Evolutionary conservation across 768 basidiomycete genomes (phyloP).

Genomic region (Suillus ampliporus): DNA sequence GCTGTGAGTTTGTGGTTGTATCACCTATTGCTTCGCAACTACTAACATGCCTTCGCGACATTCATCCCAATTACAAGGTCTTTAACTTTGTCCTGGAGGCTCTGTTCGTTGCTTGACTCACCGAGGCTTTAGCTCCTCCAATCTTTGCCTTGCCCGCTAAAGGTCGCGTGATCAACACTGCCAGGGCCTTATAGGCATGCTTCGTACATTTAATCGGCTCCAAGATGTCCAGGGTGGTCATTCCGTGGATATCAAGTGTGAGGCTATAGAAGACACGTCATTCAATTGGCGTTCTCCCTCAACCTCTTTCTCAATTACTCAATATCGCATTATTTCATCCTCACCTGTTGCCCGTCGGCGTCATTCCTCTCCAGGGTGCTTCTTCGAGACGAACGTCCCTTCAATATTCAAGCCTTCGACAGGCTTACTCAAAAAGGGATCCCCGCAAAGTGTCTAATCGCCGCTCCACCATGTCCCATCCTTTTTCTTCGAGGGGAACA

Average conservation of each 20-base stretch:
- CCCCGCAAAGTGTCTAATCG: constrained; percentile 37
- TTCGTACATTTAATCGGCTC: constrained; percentile 44
- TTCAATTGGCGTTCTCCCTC: constrained; percentile 40
- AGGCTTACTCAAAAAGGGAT: constrained; percentile 29
- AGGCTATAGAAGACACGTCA: constrained; percentile 41
- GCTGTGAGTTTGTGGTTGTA: constrained; percentile 21
- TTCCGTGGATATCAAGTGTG: constrained; percentile 53
- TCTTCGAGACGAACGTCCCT: constrained; percentile 45
- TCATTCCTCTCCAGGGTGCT: constrained; percentile 35
- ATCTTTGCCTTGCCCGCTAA: constrained; percentile 13
- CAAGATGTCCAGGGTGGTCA: constrained; percentile 14
- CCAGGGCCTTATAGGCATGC: constrained; percentile 45
- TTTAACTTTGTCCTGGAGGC: constrained; percentile 29
- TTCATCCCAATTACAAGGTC: constrained; percentile 30
- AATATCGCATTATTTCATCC: constrained; percentile 29
- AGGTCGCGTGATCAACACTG: constrained; percentile 47
- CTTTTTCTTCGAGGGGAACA: constrained; percentile 28
- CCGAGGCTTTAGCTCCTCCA: constrained; percentile 20
- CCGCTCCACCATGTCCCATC: constrained; percentile 20
- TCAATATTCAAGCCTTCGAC: constrained; percentile 33
- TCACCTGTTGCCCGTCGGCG: constrained; percentile 39
- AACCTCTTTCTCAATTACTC: constrained; percentile 19
- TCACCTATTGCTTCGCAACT: constrained; percentile 22
- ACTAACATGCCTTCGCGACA: constrained; percentile 29
- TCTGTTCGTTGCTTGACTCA: constrained; percentile 23